Conservation (phyloP, 2,329 filamentous ascomycete species). For the Colletotrichum sansevieriae region DNA sequence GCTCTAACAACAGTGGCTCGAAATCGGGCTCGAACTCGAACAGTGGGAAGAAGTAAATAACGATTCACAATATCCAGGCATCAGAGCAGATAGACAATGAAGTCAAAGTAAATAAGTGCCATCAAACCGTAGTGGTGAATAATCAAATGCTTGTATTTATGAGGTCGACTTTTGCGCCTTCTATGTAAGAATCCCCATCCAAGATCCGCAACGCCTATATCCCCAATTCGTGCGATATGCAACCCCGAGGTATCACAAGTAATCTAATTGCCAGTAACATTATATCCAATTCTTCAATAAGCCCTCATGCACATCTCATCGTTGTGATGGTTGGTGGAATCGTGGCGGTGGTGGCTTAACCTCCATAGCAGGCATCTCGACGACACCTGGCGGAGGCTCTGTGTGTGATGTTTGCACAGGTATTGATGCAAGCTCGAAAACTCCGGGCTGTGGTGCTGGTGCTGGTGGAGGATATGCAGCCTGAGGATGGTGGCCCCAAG, state of each 20-base stretch:
- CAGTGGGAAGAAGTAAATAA: background rate
- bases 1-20: background rate
- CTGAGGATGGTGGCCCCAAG: constrained; percentile 36
- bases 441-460: constrained; percentile 20
- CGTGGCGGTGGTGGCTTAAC: constrained; percentile 3
- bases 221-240: background rate
- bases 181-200: background rate
- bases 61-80: background rate
- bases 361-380: constrained; percentile 41
- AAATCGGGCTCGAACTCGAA: background rate
- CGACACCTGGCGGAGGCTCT: constrained; percentile 19
- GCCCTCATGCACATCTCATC: background rate
- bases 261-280: background rate
- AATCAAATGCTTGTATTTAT: background rate
- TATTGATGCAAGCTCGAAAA: constrained; percentile 42
- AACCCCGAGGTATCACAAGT: constrained; percentile 3
- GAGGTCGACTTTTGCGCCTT: background rate
- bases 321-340: constrained; percentile 22
- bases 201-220: constrained; percentile 10
- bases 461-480: constrained; percentile 10
- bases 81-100: too few relatives aligned
- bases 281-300: background rate
- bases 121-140: too few relatives aligned
- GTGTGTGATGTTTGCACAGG: constrained; percentile 15
- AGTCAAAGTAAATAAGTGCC: too few relatives aligned